Conservation (phyloP, 345 rosid species). For the Bruguiera sexangula region DNA sequence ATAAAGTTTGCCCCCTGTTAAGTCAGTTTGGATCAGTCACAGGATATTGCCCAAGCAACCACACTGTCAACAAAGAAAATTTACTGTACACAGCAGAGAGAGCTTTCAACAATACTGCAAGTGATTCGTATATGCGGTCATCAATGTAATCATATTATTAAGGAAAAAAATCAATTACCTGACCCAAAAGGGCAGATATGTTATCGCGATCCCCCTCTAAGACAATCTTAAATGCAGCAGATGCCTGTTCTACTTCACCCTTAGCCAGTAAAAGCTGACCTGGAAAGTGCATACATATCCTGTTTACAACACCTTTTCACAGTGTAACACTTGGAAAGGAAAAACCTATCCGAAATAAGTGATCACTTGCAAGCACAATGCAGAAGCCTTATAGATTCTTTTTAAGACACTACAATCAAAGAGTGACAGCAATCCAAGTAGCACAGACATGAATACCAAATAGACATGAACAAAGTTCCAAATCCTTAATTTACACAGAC, state of each 20-base stretch:
- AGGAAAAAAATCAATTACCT: slow-evolving; percentile 42
- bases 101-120: not conserved
- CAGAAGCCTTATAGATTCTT: not conserved
- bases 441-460: not conserved
- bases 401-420: not conserved
- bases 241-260: slow-evolving; percentile 91
- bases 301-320: not conserved
- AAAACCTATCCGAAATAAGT: not conserved
- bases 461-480: not conserved
- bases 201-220: slow-evolving; percentile 73
- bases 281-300: slow-evolving; percentile 29
- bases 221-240: slow-evolving; percentile 80
- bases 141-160: not conserved
- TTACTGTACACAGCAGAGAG: slow-evolving; percentile 1
- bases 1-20: too few relatives aligned
- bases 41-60: not conserved
- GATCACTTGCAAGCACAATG: not conserved
- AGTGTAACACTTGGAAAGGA: not conserved
- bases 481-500: not conserved
- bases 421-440: not conserved
- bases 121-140: slow-evolving; percentile 6
- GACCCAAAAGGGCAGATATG: slow-evolving; percentile 96
- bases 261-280: slow-evolving; percentile 96
- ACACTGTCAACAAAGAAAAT: not conserved
- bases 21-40: too few relatives aligned